These are phyloP conservation scores for Rosa lucieae DNA, from an alignment of 306 rosid species.

Conservation along the genomic window DNA sequence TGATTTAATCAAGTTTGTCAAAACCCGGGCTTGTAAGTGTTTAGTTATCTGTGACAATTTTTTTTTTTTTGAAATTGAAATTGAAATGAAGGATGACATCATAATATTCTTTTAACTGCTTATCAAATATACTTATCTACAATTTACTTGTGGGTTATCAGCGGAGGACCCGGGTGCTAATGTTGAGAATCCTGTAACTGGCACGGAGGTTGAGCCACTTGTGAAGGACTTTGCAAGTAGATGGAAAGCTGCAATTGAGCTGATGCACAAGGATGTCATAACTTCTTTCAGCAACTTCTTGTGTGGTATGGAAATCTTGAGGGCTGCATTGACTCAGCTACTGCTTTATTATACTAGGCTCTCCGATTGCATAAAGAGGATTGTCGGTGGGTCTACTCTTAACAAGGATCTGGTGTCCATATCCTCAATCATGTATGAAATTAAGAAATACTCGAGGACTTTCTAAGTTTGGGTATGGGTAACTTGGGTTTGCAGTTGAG, in stretches of 20 bases:
- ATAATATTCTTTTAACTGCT: conserved; percentile 8
- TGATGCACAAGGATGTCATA: conserved; percentile 99
- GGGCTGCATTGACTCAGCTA: conserved; percentile 90
- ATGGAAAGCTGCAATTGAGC: conserved; percentile 96
- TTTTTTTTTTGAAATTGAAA: too few species aligned
- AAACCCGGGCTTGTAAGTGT: conserved; percentile 88
- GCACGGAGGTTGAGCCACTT: conserved; percentile 84
- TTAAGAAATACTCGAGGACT: conserved; percentile 92
- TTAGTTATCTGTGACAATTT: conserved; percentile 3
- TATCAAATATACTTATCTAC: conserved; percentile 17
- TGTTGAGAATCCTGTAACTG: conserved; percentile 63
- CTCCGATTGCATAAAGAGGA: conserved; percentile 85
- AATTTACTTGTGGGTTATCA: conserved; percentile 38
- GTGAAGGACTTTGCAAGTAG: conserved; percentile 94
- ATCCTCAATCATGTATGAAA: conserved; percentile 89
- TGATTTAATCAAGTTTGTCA: conserved; percentile 81
- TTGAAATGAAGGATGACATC: neutral
- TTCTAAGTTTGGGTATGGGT: conserved; percentile 44
- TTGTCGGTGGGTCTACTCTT: conserved; percentile 70
- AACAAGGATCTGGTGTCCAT: conserved; percentile 94
- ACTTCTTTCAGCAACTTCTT: conserved; percentile 97
- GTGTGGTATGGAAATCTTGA: conserved; percentile 89
- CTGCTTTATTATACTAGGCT: conserved; percentile 92
- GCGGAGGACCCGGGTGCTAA: conserved; percentile 79
- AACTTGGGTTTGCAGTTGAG: neutral